Evolutionary conservation across 208 protist species (phyloP).

Genomic region (Leishmania lainsoni): DNA sequence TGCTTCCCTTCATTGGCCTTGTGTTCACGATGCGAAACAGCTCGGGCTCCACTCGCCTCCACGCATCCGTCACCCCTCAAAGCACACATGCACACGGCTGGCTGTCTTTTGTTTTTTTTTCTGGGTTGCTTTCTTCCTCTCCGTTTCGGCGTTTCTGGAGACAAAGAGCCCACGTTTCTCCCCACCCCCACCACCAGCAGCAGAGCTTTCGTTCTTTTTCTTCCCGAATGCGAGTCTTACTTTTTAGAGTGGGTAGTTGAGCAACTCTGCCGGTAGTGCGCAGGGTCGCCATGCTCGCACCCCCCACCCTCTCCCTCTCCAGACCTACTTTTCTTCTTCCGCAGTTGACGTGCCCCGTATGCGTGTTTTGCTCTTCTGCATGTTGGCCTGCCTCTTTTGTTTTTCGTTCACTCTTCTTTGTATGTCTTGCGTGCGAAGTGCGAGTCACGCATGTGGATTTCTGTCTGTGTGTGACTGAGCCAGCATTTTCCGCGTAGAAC

Average conservation of each 20-base stretch:
- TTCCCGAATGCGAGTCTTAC: neutral
- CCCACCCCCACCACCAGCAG: neutral
- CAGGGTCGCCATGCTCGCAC: neutral
- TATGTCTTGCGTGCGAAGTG: neutral
- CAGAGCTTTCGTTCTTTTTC: too few species aligned
- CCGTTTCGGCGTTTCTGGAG: neutral
- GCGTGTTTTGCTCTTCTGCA: neutral
- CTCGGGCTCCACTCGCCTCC: neutral
- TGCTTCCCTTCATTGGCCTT: neutral
- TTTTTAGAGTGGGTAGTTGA: neutral
- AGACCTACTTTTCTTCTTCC: neutral
- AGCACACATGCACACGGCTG: neutral
- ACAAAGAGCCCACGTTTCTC: neutral
- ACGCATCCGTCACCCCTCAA: neutral
- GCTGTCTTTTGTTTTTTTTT: slow-evolving; percentile 14
- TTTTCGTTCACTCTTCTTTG: neutral
- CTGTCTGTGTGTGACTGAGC: neutral
- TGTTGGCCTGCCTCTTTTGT: neutral
- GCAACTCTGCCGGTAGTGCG: neutral
- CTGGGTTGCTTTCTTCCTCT: slow-evolving; percentile 1
- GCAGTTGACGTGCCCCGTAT: neutral
- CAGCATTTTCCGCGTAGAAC: neutral
- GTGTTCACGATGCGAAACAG: neutral
- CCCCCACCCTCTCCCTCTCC: neutral
- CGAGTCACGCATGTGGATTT: neutral